A percentile compares a stretch with the other conserved stretches of the same genome.
phyloP scores from a whole-genome alignment of 257 asterid genomes.

The Scutellaria galericulata region DNA sequence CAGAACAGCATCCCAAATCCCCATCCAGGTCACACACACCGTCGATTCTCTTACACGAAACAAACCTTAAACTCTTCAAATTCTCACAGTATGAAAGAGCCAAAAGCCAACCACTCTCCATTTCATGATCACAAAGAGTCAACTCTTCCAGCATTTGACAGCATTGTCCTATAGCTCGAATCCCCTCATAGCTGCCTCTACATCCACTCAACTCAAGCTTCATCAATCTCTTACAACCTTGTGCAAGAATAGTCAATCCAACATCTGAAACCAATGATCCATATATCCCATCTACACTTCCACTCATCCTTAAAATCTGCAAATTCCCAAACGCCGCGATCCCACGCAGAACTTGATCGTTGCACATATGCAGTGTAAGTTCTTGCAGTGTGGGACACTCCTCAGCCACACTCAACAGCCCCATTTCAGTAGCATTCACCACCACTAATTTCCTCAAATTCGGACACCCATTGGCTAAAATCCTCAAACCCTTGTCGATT shows the following conservation, averaged over 20 bases:
- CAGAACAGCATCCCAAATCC: slow-evolving; percentile 52
- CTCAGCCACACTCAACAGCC: slow-evolving; percentile 67
- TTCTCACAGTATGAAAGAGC: slow-evolving; percentile 65
- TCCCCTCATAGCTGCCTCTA: slow-evolving; percentile 72
- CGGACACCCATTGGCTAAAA: slow-evolving; percentile 60
- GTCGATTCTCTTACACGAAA: slow-evolving; percentile 66
- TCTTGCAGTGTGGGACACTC: slow-evolving; percentile 75
- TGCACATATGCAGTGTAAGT: slow-evolving; percentile 66
- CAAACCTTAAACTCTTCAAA: slow-evolving; percentile 61
- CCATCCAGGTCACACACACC: slow-evolving; percentile 43
- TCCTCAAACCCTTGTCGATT: slow-evolving; percentile 60
- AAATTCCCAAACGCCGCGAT: slow-evolving; percentile 69
- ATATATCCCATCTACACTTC: slow-evolving; percentile 29
- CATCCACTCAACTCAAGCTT: slow-evolving; percentile 79
- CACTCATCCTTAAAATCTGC: slow-evolving; percentile 51
- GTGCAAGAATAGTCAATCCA: slow-evolving; percentile 77
- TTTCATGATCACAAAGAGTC: slow-evolving; percentile 54
- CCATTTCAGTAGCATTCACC: slow-evolving; percentile 73
- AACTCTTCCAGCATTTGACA: slow-evolving; percentile 75
- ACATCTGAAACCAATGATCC: slow-evolving; percentile 61
- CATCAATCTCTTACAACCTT: slow-evolving; percentile 72
- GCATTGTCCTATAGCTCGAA: slow-evolving; percentile 70
- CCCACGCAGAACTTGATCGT: slow-evolving; percentile 68
- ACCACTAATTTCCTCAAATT: slow-evolving; percentile 60
- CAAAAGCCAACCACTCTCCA: slow-evolving; percentile 79